phyloP scores from a whole-genome alignment of 2,329 filamentous ascomycete species.

The Albophoma yamanashiensis region DNA sequence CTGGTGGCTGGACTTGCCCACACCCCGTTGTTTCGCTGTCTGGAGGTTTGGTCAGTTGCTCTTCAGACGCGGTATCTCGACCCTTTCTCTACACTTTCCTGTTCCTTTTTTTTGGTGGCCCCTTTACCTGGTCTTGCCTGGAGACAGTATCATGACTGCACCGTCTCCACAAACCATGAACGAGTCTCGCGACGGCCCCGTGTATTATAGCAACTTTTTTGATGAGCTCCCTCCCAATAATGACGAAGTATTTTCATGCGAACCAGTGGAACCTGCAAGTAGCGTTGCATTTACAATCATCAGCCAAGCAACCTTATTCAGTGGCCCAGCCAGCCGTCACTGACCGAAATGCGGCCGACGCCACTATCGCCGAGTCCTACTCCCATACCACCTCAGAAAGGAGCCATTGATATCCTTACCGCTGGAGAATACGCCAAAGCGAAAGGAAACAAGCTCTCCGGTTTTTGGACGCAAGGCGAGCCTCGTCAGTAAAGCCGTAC shows the following conservation, averaged over 20 bases:
- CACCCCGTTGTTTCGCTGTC: not conserved
- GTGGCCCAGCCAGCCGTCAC: not conserved
- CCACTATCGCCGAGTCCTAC: no score
- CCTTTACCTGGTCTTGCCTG: no score
- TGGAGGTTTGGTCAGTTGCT: not conserved
- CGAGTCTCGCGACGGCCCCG: not conserved
- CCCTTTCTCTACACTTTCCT: no score
- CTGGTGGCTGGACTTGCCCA: not conserved
- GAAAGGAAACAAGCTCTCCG: not conserved
- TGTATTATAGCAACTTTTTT: not conserved
- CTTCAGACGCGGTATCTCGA: not conserved
- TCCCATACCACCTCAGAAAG: no score
- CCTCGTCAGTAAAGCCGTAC: not conserved
- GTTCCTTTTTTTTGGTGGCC: no score
- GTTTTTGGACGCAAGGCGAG: not conserved
- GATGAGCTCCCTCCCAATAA: not conserved
- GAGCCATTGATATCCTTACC: no score
- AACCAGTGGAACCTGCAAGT: not conserved
- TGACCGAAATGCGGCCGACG: not conserved
- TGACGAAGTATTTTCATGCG: not conserved
- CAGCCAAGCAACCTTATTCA: not conserved
- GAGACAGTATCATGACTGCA: not conserved
- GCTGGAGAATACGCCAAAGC: not conserved
- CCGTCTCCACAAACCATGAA: not conserved
- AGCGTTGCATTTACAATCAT: not conserved